Evolutionary conservation across 2,329 filamentous ascomycete genomes (phyloP).

Genomic region (Neofusicoccum kwambonambiense): DNA sequence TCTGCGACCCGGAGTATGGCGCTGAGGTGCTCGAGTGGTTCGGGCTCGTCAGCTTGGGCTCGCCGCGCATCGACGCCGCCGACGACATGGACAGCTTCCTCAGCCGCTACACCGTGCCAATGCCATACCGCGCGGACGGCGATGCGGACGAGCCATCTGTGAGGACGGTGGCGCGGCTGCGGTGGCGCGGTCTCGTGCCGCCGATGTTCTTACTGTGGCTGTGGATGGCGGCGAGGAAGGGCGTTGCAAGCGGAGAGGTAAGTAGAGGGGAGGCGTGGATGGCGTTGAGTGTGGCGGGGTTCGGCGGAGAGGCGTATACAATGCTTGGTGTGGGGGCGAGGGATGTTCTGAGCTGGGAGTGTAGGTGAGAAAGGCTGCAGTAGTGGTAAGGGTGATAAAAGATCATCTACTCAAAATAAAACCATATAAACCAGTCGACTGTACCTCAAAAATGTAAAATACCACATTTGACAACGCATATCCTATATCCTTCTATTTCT

Average conservation of each 20-base stretch:
- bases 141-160: constrained; percentile 11
- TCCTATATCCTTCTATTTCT: no score
- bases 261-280: constrained; percentile 29
- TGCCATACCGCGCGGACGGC: constrained; percentile 24
- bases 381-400: no score
- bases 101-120: constrained; percentile 64
- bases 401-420: no score
- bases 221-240: constrained; percentile 27
- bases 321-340: constrained; percentile 33
- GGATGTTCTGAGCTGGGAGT: constrained; percentile 36
- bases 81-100: constrained; percentile 69
- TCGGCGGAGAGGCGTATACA: constrained; percentile 30
- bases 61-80: constrained; percentile 57
- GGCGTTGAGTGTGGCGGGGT: constrained; percentile 31
- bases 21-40: constrained; percentile 73
- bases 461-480: no score
- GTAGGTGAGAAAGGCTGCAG: constrained; percentile 19
- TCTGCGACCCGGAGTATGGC: constrained; percentile 61
- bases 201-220: constrained; percentile 32
- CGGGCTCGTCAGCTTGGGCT: constrained; percentile 63
- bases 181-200: constrained; percentile 47
- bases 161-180: constrained; percentile 34
- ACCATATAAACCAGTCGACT: no score
- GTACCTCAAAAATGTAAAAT: no score
- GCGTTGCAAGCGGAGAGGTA: constrained; percentile 23